These are phyloP conservation scores for Calonectria fujianensis DNA, from an alignment of 2,329 filamentous ascomycete species.

Conservation along the genomic window DNA sequence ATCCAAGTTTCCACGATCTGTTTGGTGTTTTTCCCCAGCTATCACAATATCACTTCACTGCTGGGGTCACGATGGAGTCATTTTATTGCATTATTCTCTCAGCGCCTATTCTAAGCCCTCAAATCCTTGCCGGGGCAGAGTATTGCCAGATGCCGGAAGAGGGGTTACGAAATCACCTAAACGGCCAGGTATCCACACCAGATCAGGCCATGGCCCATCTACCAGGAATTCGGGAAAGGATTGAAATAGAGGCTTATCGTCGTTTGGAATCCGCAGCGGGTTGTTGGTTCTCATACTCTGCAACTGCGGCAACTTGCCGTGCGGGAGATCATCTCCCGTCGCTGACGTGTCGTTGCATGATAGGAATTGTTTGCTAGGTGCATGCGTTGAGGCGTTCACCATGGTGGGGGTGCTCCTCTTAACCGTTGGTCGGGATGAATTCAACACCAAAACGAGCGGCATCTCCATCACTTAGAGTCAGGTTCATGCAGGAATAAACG, in stretches of 20 bases:
- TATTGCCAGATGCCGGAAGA: background rate
- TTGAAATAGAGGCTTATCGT: background rate
- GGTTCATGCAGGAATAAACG: background rate
- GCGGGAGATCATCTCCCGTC: background rate
- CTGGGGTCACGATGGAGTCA: background rate
- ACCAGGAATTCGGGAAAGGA: background rate
- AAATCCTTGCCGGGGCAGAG: background rate
- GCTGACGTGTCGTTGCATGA: background rate
- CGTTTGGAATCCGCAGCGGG: background rate
- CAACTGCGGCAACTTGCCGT: background rate
- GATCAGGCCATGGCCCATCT: background rate
- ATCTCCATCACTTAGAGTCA: background rate
- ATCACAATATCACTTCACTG: background rate
- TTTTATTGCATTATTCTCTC: background rate
- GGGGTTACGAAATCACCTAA: background rate
- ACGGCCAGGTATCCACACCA: background rate
- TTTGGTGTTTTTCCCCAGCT: background rate
- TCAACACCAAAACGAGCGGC: background rate
- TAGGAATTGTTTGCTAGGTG: background rate
- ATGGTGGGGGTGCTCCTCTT: background rate
- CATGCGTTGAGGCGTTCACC: background rate
- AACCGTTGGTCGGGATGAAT: background rate
- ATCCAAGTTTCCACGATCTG: background rate
- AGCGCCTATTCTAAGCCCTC: background rate
- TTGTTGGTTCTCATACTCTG: background rate